Percentiles rank a stretch among this genome's conserved stretches.
Conservation (phyloP, 306 rosid genomes). For the Vigna angularis region DNA sequence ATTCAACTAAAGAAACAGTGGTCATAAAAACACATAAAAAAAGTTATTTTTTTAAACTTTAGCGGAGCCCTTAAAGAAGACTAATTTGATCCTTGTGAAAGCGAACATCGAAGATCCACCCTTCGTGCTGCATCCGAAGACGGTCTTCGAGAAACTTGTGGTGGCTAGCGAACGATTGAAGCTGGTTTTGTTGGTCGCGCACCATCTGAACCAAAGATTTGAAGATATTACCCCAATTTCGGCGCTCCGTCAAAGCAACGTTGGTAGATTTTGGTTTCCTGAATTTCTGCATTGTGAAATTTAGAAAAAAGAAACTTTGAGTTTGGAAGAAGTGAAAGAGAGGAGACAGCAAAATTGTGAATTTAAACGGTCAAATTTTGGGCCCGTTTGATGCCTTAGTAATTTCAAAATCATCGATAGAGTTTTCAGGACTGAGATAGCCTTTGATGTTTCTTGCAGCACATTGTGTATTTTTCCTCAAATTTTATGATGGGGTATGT, state of each 20-base stretch:
- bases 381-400: neutral
- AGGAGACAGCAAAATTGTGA: neutral
- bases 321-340: slow-evolving; percentile 35
- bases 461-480: too few relatives aligned
- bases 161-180: slow-evolving; percentile 59
- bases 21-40: slow-evolving; percentile 17
- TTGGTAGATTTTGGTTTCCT: slow-evolving; percentile 34
- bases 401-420: slow-evolving; percentile 7
- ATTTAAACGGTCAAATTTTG: slow-evolving; percentile 40
- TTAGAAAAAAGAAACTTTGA: neutral
- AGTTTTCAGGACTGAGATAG: neutral
- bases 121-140: slow-evolving; percentile 59
- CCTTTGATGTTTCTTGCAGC: slow-evolving; percentile 44
- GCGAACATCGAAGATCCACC: slow-evolving; percentile 62
- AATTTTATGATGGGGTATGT: slow-evolving; percentile 48
- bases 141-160: slow-evolving; percentile 67
- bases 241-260: slow-evolving; percentile 36
- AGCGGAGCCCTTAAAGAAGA: slow-evolving; percentile 49
- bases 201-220: slow-evolving; percentile 61
- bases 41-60: neutral
- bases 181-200: slow-evolving; percentile 65
- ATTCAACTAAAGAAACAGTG: slow-evolving; percentile 57
- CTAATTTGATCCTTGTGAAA: slow-evolving; percentile 50
- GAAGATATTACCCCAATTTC: slow-evolving; percentile 70
- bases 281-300: slow-evolving; percentile 51